Percentiles rank a stretch among this genome's conserved stretches.
Conservation (phyloP, 1,139 yeast genomes). For the Groenewaldozyma auringiensis region DNA sequence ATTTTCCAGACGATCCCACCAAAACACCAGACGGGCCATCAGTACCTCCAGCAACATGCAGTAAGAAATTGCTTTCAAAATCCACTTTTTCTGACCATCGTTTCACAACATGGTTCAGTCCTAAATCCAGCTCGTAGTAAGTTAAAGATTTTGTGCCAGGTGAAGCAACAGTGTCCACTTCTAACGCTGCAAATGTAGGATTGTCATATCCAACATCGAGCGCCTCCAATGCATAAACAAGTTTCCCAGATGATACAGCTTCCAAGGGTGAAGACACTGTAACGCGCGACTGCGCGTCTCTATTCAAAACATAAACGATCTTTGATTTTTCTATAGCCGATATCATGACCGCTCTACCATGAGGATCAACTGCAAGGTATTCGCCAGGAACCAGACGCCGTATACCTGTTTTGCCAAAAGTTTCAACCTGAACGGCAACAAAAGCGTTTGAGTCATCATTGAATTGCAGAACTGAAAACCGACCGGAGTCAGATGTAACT, state of each 20-base stretch:
- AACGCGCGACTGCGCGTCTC: slow-evolving; percentile 41
- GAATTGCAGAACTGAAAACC: slow-evolving; percentile 50
- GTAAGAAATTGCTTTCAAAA: slow-evolving; percentile 36
- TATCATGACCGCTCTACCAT: slow-evolving; percentile 61
- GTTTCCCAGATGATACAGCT: slow-evolving; percentile 42
- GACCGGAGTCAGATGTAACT: slow-evolving; percentile 80
- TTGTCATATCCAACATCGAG: slow-evolving; percentile 73
- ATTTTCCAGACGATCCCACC: slow-evolving; percentile 40
- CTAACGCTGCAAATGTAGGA: slow-evolving; percentile 77
- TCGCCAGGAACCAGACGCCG: slow-evolving; percentile 72
- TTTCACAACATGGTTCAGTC: slow-evolving; percentile 66
- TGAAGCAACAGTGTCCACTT: slow-evolving; percentile 40
- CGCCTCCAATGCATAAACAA: slow-evolving; percentile 53
- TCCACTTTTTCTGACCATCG: slow-evolving; percentile 40
- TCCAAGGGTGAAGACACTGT: slow-evolving; percentile 69
- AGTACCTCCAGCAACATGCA: slow-evolving; percentile 43
- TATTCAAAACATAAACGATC: slow-evolving; percentile 51
- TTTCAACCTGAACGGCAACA: slow-evolving; percentile 49
- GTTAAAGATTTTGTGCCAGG: slow-evolving; percentile 34
- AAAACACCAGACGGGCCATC: slow-evolving; percentile 59
- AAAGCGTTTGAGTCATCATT: slow-evolving; percentile 37
- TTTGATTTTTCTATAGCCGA: slow-evolving; percentile 69
- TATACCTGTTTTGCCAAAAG: slow-evolving; percentile 68
- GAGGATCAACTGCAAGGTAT: slow-evolving; percentile 65
- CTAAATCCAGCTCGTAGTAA: slow-evolving; percentile 78